These are phyloP conservation scores for Toxoplasma gondii DNA, from an alignment of 169 alveolate genomes.

Conservation along the genomic window DNA sequence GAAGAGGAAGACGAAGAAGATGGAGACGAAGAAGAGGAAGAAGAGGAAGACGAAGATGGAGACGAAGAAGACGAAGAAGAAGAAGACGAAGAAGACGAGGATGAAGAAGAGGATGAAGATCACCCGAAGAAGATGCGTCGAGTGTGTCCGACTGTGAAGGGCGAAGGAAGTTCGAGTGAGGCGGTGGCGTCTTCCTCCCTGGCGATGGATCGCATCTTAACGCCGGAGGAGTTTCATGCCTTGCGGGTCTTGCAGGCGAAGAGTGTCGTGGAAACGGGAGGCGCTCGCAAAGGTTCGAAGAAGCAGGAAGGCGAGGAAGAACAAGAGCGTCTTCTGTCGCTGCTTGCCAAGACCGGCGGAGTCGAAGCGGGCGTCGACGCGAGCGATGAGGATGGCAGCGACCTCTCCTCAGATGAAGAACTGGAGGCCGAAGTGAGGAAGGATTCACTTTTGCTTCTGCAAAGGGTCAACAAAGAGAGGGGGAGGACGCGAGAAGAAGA, in stretches of 20 bases:
- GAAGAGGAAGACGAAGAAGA: no score
- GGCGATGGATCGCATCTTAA: slow-evolving; percentile 12
- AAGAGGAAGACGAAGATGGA: neutral
- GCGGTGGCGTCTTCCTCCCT: neutral
- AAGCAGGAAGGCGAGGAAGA: neutral
- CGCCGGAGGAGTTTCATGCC: slow-evolving; percentile 23
- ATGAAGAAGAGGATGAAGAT: neutral
- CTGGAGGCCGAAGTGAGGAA: neutral
- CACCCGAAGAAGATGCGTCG: slow-evolving; percentile 1
- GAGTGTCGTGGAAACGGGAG: neutral
- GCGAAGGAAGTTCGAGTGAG: neutral
- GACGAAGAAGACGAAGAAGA: neutral
- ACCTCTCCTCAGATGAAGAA: neutral
- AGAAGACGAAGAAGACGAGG: neutral
- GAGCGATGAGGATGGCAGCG: slow-evolving; percentile 1
- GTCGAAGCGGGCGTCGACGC: neutral
- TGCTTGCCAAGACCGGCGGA: neutral
- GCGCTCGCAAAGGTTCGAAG: neutral
- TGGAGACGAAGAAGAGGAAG: no score
- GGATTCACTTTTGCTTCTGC: no score
- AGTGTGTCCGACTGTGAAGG: neutral
- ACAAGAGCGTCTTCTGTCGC: neutral
- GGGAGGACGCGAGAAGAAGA: neutral
- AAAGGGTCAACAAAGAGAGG: neutral
- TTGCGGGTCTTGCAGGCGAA: slow-evolving; percentile 25